Conservation (phyloP, 441 rosid genomes). For the Raphanus hybrid region DNA sequence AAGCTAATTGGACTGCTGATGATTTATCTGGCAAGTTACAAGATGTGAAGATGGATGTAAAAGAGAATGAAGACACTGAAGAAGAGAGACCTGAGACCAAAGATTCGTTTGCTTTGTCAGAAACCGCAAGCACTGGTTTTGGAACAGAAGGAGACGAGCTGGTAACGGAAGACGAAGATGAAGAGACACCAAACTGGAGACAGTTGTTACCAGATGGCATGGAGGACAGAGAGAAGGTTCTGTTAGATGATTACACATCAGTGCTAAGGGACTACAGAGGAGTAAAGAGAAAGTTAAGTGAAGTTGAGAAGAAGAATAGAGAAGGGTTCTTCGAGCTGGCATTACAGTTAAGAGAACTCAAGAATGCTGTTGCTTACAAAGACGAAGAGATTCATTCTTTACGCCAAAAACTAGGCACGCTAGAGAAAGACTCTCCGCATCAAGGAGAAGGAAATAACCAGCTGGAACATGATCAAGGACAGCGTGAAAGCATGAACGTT, state of each 20-base stretch:
- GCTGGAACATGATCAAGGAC: slow-evolving; percentile 42
- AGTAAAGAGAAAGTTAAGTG: slow-evolving; percentile 69
- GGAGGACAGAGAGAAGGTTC: slow-evolving; percentile 77
- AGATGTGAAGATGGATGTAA: slow-evolving; percentile 52
- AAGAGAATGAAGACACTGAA: slow-evolving; percentile 30
- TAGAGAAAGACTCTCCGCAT: slow-evolving; percentile 39
- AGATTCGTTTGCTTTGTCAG: slow-evolving; percentile 43
- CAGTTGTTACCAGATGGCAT: slow-evolving; percentile 52
- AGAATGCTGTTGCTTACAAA: slow-evolving; percentile 57
- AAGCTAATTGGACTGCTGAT: slow-evolving; percentile 53
- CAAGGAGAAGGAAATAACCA: slow-evolving; percentile 31
- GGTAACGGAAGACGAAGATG: slow-evolving; percentile 56
- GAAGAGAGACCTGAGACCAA: slow-evolving; percentile 52
- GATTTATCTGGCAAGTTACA: slow-evolving; percentile 64
- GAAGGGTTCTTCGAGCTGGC: slow-evolving; percentile 81
- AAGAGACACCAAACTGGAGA: slow-evolving; percentile 62
- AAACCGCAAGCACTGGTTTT: slow-evolving; percentile 42
- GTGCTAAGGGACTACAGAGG: slow-evolving; percentile 69
- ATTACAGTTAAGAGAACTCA: slow-evolving; percentile 75
- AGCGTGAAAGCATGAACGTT: slow-evolving; percentile 46
- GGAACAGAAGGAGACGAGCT: too few species aligned
- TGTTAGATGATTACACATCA: slow-evolving; percentile 63
- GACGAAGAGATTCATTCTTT: slow-evolving; percentile 68
- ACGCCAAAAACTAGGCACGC: slow-evolving; percentile 42
- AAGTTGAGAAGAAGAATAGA: slow-evolving; percentile 79